Conservation (phyloP, 2,329 filamentous ascomycete genomes). For the Magnaporthiopsis incrustans region DNA sequence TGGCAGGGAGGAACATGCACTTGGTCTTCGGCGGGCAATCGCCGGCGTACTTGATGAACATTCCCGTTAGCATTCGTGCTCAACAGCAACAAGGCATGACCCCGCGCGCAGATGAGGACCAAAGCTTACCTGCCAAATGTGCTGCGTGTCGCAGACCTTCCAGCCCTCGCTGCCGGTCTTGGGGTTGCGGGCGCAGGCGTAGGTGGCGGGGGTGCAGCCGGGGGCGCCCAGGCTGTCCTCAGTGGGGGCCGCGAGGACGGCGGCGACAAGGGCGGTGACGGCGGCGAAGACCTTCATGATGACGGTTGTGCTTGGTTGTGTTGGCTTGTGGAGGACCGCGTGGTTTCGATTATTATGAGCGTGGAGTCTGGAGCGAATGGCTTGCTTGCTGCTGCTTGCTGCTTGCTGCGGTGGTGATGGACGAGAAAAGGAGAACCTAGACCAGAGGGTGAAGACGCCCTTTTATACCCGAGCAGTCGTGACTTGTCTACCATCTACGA, state of each 20-base stretch:
- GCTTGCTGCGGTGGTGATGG: neutral
- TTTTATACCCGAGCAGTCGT: neutral
- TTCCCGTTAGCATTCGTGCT: too few relatives aligned
- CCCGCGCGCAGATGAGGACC: too few relatives aligned
- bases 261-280: slow-evolving; percentile 1
- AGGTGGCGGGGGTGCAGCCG: slow-evolving; percentile 15
- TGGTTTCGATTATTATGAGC: neutral
- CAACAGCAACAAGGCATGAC: too few relatives aligned
- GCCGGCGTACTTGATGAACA: slow-evolving; percentile 12
- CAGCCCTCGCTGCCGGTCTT: slow-evolving; percentile 12
- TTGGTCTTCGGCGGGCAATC: slow-evolving; percentile 11
- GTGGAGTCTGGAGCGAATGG: neutral
- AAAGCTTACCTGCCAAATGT: neutral
- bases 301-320: neutral
- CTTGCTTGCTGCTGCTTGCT: neutral
- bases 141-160: slow-evolving; percentile 15
- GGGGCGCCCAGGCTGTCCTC: neutral
- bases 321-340: neutral
- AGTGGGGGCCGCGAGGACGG: neutral
- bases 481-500: too few relatives aligned
- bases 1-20: slow-evolving; percentile 15
- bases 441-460: neutral
- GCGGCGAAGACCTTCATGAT: slow-evolving; percentile 5
- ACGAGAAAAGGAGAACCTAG: neutral
- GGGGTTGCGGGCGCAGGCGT: slow-evolving; percentile 13